Percentiles rank a stretch among this genome's conserved stretches.
Conservation (phyloP, 352 stramenopile species). For the Phytopythium boreale region DNA sequence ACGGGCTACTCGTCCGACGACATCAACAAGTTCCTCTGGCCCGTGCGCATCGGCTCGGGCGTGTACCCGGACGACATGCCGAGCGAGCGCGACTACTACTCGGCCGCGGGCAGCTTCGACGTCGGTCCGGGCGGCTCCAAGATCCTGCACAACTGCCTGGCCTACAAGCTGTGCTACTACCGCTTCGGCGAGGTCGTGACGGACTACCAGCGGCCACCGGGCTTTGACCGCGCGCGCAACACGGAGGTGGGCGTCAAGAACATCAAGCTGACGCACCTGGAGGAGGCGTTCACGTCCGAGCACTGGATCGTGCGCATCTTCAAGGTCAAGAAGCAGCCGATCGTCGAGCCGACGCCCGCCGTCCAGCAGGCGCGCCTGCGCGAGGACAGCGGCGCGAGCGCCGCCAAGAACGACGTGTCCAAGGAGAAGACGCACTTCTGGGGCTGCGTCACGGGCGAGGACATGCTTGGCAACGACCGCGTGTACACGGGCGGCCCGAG, state of each 20-base stretch:
- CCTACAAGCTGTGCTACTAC: slow-evolving; percentile 95
- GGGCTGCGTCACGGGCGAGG: slow-evolving; percentile 81
- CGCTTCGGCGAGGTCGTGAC: slow-evolving; percentile 89
- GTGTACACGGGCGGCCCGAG: slow-evolving; percentile 85
- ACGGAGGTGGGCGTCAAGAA: slow-evolving; percentile 89
- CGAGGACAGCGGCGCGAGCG: slow-evolving; percentile 25
- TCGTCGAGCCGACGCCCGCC: slow-evolving; percentile 70
- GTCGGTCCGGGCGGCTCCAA: slow-evolving; percentile 79
- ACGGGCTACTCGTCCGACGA: slow-evolving; percentile 87
- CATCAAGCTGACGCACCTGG: slow-evolving; percentile 88
- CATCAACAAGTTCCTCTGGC: slow-evolving; percentile 94
- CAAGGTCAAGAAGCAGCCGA: slow-evolving; percentile 90
- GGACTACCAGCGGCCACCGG: slow-evolving; percentile 73
- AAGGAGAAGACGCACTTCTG: slow-evolving; percentile 79
- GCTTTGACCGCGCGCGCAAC: slow-evolving; percentile 87
- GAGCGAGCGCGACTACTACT: slow-evolving; percentile 86
- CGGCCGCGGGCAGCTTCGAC: slow-evolving; percentile 78
- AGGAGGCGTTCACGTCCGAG: slow-evolving; percentile 94
- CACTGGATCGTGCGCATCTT: slow-evolving; percentile 96
- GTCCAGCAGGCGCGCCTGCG: slow-evolving; percentile 61
- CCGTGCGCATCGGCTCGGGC: slow-evolving; percentile 89
- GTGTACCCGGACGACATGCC: slow-evolving; percentile 87
- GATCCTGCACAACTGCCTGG: slow-evolving; percentile 88
- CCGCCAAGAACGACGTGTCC: slow-evolving; percentile 52
- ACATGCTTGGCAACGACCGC: slow-evolving; percentile 82